Evolutionary conservation across 495 filamentous ascomycete genomes (phyloP).

Genomic region (Daldinia bambusicola): DNA sequence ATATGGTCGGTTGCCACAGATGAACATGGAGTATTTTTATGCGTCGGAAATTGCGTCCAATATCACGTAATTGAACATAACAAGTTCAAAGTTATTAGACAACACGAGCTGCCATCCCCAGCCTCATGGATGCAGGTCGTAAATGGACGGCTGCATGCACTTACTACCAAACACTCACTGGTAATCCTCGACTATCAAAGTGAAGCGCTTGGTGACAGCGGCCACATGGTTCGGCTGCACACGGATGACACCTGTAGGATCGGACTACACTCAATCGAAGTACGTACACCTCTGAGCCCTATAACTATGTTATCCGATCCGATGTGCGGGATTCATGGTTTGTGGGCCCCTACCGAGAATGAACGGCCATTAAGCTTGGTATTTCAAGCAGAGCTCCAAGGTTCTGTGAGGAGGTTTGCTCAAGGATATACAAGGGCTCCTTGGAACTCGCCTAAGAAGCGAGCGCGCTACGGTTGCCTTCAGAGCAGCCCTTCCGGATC

Average conservation of each 20-base stretch:
- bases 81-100: constrained; percentile 53
- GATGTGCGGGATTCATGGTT: constrained; percentile 58
- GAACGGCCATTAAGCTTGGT: constrained; percentile 57
- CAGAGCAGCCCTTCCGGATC: constrained; percentile 47
- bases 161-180: constrained; percentile 59
- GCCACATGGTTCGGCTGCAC: constrained; percentile 47
- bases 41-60: constrained; percentile 53
- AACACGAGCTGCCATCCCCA: constrained; percentile 55
- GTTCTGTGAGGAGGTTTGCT: constrained; percentile 62
- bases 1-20: constrained; percentile 57
- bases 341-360: constrained; percentile 60
- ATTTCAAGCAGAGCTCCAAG: constrained; percentile 61
- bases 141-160: constrained; percentile 54
- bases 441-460: constrained; percentile 48
- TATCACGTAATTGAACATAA: constrained; percentile 62
- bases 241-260: constrained; percentile 52
- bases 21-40: constrained; percentile 58
- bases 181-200: constrained; percentile 54
- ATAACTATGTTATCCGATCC: constrained; percentile 60
- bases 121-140: constrained; percentile 55
- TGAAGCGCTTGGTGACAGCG: constrained; percentile 28
- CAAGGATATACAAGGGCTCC: constrained; percentile 56
- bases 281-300: constrained; percentile 41
- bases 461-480: constrained; percentile 45
- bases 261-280: constrained; percentile 53